Evolutionary conservation across 2,329 filamentous ascomycete species (phyloP).

Genomic region (Drechslerella stenobrocha): DNA sequence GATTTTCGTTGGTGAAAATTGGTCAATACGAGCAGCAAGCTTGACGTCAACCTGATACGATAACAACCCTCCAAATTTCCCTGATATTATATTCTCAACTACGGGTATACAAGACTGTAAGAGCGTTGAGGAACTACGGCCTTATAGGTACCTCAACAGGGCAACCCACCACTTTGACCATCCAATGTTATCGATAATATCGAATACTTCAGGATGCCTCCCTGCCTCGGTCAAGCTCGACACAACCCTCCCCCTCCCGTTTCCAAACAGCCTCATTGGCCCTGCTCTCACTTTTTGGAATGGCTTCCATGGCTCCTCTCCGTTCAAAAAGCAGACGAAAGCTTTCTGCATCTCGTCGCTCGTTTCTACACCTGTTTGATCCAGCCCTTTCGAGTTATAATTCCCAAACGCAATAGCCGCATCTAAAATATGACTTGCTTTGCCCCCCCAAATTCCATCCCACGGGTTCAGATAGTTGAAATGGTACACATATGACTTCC

Average conservation of each 20-base stretch:
- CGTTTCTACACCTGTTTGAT: conserved; percentile 14
- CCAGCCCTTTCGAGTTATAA: conserved; percentile 28
- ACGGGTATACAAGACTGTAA: neutral
- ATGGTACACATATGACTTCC: conserved; percentile 36
- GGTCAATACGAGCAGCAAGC: no score
- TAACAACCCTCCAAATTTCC: no score
- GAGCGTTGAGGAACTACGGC: neutral
- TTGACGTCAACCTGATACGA: no score
- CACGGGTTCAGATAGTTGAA: conserved; percentile 45
- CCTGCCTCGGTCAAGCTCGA: conserved; percentile 19
- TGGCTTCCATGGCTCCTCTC: conserved; percentile 33
- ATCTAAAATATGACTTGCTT: conserved; percentile 41
- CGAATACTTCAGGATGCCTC: conserved; percentile 26
- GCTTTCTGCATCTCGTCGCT: conserved; percentile 37
- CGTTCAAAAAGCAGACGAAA: conserved; percentile 31
- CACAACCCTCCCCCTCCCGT: conserved; percentile 19
- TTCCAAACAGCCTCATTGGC: conserved; percentile 32
- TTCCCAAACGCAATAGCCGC: conserved; percentile 32
- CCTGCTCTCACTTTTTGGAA: conserved; percentile 35
- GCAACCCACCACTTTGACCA: conserved; percentile 45
- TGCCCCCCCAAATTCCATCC: conserved; percentile 37
- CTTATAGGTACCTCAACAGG: conserved; percentile 29
- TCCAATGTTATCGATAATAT: conserved; percentile 34
- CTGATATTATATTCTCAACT: no score
- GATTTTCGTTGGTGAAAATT: no score